These are phyloP conservation scores for Aspergillus sp. DNA, from an alignment of 2,329 filamentous ascomycete species.

Conservation along the genomic window DNA sequence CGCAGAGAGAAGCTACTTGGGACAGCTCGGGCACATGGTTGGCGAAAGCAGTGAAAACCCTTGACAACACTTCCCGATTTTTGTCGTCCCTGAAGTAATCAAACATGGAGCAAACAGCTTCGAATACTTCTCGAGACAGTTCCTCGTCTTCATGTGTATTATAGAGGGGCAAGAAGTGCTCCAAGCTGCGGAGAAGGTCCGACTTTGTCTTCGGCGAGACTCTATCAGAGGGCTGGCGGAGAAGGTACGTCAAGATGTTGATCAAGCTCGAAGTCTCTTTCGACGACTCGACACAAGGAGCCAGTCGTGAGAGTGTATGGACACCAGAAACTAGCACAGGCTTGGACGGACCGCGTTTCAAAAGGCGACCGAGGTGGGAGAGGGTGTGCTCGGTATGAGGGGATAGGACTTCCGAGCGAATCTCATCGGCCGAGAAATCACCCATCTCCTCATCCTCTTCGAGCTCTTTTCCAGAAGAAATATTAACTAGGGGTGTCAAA, in stretches of 20 bases:
- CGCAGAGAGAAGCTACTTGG: conserved; percentile 68
- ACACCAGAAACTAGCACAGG: conserved; percentile 78
- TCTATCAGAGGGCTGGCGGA: conserved; percentile 79
- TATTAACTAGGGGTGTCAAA: conserved; percentile 65
- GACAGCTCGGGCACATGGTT: conserved; percentile 60
- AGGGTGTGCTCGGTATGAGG: conserved; percentile 69
- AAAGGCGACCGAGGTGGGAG: conserved; percentile 48
- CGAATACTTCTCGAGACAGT: conserved; percentile 66
- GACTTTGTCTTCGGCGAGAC: conserved; percentile 84
- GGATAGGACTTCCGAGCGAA: conserved; percentile 37
- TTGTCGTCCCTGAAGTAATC: conserved; percentile 83
- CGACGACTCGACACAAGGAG: conserved; percentile 66
- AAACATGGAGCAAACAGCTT: conserved; percentile 77
- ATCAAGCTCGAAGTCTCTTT: conserved; percentile 71
- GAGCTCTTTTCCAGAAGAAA: conserved; percentile 56
- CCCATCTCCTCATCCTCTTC: conserved; percentile 49
- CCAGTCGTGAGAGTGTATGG: conserved; percentile 73
- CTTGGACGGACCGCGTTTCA: conserved; percentile 64
- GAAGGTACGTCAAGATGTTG: conserved; percentile 74
- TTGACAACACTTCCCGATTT: conserved; percentile 72
- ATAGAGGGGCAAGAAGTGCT: conserved; percentile 73
- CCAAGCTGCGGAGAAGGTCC: conserved; percentile 73
- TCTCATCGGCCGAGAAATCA: conserved; percentile 40
- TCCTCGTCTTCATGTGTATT: conserved; percentile 56
- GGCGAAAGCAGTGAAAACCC: conserved; percentile 71